Conservation (phyloP, 2,329 filamentous ascomycete genomes). For the Diaporthe citriasiana region DNA sequence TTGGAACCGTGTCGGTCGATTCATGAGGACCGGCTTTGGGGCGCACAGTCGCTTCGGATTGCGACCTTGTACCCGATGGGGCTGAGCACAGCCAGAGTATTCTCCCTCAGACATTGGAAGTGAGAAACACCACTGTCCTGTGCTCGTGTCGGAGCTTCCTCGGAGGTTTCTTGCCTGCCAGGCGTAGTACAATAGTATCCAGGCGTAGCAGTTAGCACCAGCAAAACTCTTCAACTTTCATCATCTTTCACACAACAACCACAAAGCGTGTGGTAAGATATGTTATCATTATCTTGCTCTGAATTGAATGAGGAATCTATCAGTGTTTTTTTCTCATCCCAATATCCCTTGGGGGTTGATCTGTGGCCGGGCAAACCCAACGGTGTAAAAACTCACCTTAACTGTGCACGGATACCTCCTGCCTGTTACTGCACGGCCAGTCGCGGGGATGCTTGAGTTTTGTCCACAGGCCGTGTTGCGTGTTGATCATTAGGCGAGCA, state of each 20-base stretch:
- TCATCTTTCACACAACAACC: too few species aligned
- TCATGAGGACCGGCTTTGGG: conserved; percentile 35
- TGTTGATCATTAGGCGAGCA: conserved; percentile 1
- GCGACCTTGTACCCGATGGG: conserved; percentile 21
- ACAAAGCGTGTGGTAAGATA: too few species aligned
- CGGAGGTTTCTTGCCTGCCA: conserved; percentile 3
- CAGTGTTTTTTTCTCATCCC: too few species aligned
- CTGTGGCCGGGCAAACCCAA: too few species aligned
- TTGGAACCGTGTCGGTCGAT: conserved; percentile 40
- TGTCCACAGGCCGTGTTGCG: neutral
- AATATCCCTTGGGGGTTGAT: too few species aligned
- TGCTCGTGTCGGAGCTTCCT: conserved; percentile 8
- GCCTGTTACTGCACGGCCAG: conserved; percentile 27
- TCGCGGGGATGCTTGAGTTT: conserved; percentile 22
- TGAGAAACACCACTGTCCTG: neutral
- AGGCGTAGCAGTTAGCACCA: too few species aligned
- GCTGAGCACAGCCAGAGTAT: conserved; percentile 15
- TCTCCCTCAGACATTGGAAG: conserved; percentile 1
- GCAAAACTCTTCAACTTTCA: too few species aligned
- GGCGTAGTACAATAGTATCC: too few species aligned
- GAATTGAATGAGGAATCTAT: too few species aligned
- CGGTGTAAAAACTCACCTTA: too few species aligned
- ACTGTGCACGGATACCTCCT: too few species aligned
- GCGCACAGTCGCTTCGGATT: conserved; percentile 34
- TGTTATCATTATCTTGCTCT: too few species aligned